Evolutionary conservation across 352 stramenopile genomes (phyloP).

Genomic region (Lagenidium giganteum): DNA sequence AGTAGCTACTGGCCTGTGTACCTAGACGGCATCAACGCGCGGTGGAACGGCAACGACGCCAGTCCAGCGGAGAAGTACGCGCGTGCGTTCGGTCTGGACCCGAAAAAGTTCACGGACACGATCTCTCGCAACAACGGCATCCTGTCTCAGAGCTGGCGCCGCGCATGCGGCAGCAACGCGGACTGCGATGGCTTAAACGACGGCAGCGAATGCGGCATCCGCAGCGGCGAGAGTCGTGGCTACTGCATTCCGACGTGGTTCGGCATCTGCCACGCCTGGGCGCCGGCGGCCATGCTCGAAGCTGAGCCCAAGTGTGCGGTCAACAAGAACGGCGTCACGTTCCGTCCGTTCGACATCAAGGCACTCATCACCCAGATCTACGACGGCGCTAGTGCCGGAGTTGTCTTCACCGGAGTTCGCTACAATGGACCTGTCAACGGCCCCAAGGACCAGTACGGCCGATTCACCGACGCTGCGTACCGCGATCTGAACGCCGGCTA

Average conservation of each 20-base stretch:
- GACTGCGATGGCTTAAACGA: constrained; percentile 11
- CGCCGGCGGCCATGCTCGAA: not conserved
- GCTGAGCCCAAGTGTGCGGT: constrained; percentile 10
- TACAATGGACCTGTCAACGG: constrained; percentile 12
- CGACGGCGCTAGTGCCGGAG: constrained; percentile 8
- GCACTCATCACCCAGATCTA: constrained; percentile 16
- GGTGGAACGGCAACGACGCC: no score
- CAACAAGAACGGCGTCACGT: constrained; percentile 9
- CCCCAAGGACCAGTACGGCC: constrained; percentile 12
- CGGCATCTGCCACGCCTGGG: constrained; percentile 5
- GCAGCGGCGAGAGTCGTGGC: constrained; percentile 2
- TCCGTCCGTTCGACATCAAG: constrained; percentile 20
- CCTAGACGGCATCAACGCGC: constrained; percentile 51
- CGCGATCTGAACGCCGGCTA: no score
- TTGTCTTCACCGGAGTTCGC: constrained; percentile 11
- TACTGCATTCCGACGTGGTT: constrained; percentile 4
- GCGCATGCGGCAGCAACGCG: not conserved
- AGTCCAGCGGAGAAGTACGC: no score
- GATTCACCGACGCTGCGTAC: constrained; percentile 11
- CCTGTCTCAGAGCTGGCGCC: no score
- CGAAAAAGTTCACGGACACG: no score
- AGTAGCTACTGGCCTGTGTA: constrained; percentile 57
- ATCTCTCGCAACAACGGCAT: no score
- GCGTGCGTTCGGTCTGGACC: no score
- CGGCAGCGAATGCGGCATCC: constrained; percentile 9